Evolutionary conservation across 2,329 filamentous ascomycete genomes (phyloP).

Genomic region (Epichloe glyceriae): DNA sequence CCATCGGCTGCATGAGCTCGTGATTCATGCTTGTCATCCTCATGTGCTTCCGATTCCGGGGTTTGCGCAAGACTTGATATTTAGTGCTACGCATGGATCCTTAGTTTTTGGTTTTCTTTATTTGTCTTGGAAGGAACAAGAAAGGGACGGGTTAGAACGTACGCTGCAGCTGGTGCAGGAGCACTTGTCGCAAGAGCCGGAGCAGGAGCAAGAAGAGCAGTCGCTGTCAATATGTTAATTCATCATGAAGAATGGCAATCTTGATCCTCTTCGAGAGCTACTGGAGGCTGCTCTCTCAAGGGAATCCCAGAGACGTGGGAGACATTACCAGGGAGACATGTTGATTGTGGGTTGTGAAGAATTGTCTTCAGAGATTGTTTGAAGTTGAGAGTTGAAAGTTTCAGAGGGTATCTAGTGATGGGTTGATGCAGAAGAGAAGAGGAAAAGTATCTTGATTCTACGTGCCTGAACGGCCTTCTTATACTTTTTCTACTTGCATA

Average conservation of each 20-base stretch:
- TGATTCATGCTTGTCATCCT: background rate
- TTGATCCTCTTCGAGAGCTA: no score
- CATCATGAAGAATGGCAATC: background rate
- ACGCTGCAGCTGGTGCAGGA: constrained; percentile 13
- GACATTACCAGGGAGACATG: constrained; percentile 10
- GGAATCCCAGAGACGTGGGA: no score
- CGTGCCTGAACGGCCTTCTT: constrained; percentile 1
- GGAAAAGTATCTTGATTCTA: background rate
- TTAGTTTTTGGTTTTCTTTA: background rate
- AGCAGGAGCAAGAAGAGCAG: constrained; percentile 12
- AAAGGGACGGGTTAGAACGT: background rate
- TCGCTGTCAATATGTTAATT: constrained; percentile 5
- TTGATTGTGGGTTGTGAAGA: background rate
- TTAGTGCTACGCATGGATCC: background rate
- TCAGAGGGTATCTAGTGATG: background rate
- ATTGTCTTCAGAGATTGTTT: background rate
- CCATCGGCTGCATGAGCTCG: background rate
- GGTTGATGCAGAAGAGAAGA: background rate
- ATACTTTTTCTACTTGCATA: constrained; percentile 2
- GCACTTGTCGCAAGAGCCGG: constrained; percentile 12
- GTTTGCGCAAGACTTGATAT: background rate
- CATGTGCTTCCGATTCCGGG: background rate
- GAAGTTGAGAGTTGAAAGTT: background rate
- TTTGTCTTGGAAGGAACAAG: background rate
- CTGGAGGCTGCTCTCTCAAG: no score